Percentiles rank a stretch among this genome's conserved stretches.
phyloP scores from a whole-genome alignment of 73 alveolate species.

The Symbiodinium natans region DNA sequence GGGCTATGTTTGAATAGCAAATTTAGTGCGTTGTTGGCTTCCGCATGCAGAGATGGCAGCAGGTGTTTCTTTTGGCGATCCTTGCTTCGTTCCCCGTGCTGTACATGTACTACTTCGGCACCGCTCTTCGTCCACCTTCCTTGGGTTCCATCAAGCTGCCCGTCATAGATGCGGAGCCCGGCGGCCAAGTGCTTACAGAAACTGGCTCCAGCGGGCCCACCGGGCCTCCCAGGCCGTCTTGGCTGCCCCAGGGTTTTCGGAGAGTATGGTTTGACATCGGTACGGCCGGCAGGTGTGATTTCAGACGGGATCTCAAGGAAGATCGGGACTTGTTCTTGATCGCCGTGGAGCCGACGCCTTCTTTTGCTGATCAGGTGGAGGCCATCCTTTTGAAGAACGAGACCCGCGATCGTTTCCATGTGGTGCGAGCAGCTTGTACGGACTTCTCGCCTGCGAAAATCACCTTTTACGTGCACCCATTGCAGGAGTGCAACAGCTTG shows the following conservation, averaged over 20 bases:
- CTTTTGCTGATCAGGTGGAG: background rate
- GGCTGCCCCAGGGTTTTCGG: constrained; percentile 9
- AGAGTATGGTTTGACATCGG: background rate
- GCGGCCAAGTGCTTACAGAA: too few species aligned
- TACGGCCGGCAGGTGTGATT: background rate
- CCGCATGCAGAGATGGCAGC: too few species aligned
- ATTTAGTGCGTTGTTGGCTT: too few species aligned
- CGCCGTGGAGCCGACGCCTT: constrained; percentile 13
- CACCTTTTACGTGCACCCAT: background rate
- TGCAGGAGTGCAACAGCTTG: constrained; percentile 16
- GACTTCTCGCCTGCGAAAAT: background rate
- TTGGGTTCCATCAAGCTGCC: too few species aligned
- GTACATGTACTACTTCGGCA: too few species aligned
- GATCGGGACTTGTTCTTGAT: background rate
- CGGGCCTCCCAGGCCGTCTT: background rate
- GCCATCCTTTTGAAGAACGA: background rate
- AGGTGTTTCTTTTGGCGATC: too few species aligned
- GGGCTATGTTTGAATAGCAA: too few species aligned
- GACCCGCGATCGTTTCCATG: background rate
- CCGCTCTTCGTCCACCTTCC: too few species aligned
- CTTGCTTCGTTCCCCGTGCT: too few species aligned
- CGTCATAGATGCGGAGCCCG: too few species aligned
- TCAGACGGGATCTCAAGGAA: background rate
- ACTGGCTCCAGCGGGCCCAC: too few species aligned
- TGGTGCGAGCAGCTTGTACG: background rate